Evolutionary conservation across 305 asterid genomes (phyloP), one percentile per base, ranked within the genome.

Genomic region (Euphrasia arctica): DNA sequence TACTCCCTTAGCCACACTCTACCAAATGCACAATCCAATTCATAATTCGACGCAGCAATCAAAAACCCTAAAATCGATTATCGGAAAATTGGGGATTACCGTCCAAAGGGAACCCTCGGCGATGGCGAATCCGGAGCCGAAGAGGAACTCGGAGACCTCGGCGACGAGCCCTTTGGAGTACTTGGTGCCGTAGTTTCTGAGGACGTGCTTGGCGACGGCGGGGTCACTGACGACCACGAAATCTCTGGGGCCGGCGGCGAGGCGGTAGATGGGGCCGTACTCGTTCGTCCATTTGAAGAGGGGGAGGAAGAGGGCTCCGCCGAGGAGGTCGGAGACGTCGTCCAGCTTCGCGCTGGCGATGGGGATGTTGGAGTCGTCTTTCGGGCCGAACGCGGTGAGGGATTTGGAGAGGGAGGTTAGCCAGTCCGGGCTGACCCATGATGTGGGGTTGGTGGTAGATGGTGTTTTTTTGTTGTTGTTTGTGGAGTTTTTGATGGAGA

Each of bases 341-440:
- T 89, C 97, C 22, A 89, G 85, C 82, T 89, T 79, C 22, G 97
- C 91, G 57, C 62, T 85, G 42, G 97, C 96, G 45, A 79, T 74
- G 47, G 98, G 95, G 10, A 92, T 89, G 76, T 84, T 89, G 60
- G 98, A 92, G n/a, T 89, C 93, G 62, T 87, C 95, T 50, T 88
- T 88, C 36, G 78, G 78, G 69, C 82, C 84, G 4, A 83, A 27
- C 0, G 83, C 55, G 1, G 94, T 81, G 51, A 91, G 34, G 1
- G 95, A 83, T 43, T 78, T 85, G 10, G 95, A 78, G 52, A 89
- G 77, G 12, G 83, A 73, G 2, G 98, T 91, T 4, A 91, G 70
- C 98, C 96, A 91, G 68, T 88, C 86, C 18, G 98, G 98, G 69
- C 96, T 88, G 0, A 91, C 95, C 98, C 95, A 91, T 62, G 98